A percentile compares a stretch with the other conserved stretches of the same genome.
Evolutionary conservation across 768 basidiomycete genomes (phyloP).

Genomic region (Psilocybe cubensis): DNA sequence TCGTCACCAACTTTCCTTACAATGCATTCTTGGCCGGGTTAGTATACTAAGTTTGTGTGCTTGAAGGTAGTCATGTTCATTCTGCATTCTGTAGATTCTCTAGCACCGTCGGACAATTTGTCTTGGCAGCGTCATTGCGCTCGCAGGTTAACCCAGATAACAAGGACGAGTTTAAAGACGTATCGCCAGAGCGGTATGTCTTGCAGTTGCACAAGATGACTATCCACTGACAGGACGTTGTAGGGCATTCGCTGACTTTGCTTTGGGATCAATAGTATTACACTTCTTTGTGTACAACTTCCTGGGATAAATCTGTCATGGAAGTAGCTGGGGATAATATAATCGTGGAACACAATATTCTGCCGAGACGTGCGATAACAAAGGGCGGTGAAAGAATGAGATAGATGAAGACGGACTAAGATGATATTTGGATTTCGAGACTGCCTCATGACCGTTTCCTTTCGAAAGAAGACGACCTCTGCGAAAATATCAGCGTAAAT

Average conservation of each 20-base stretch:
- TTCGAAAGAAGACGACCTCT: conserved; percentile 81
- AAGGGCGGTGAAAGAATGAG: background rate
- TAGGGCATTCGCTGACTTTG: conserved; percentile 98
- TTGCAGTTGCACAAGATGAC: background rate
- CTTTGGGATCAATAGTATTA: conserved; percentile 90
- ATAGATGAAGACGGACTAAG: conserved; percentile 1
- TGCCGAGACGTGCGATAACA: background rate
- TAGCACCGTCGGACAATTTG: conserved; percentile 96
- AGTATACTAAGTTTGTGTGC: conserved; percentile 27
- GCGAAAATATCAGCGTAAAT: conserved; percentile 7
- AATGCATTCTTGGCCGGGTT: conserved; percentile 98
- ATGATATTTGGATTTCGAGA: background rate
- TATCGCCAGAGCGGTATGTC: conserved; percentile 90
- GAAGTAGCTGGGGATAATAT: conserved; percentile 10
- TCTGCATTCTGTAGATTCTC: conserved; percentile 64
- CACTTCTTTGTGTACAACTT: conserved; percentile 99
- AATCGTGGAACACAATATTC: background rate
- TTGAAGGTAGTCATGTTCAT: background rate
- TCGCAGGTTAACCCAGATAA: conserved; percentile 92
- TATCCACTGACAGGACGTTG: conserved; percentile 4
- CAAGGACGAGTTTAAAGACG: conserved; percentile 80
- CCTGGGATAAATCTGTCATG: conserved; percentile 63
- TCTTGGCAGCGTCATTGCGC: conserved; percentile 89
- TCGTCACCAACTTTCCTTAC: conserved; percentile 94
- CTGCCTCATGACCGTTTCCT: conserved; percentile 39